Base-by-base conservation (phyloP, 176 grass and related monocot genomes). In the Avena insularis region DNA sequence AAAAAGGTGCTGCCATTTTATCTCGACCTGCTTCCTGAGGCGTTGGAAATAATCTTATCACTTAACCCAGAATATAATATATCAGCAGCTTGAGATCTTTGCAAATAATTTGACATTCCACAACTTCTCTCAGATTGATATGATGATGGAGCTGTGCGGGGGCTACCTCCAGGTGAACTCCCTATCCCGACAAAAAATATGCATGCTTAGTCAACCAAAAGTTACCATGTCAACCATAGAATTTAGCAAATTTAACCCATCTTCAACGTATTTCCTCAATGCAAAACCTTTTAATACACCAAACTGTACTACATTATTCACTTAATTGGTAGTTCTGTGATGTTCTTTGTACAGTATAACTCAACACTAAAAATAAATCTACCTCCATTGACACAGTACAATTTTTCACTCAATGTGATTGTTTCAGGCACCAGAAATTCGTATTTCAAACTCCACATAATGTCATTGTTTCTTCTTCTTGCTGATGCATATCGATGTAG, bases 151-250 rank as follows among this genome's bases (percentile, higher is more conserved):
- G 77, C 70, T 25, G 45, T 46, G 53, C 33, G 29, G 71, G 60
- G n/a, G 51, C 77, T 78, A 56, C 50, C 78, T 80, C 89, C 91
- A 65, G 73, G 80, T 78, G 86, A 89, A 57, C 71, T 68, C 27
- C 89, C 96, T 89, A 70, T 68, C 45, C 67, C 67, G 8, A 11
- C 54, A 78, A 75, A 74, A 83, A 83, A 61, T 16, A 5, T 61
- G 43, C 1, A 55, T 64, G 35, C 58, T 87, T 77, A 25, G 65
- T 43, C 62, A 90, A 76, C 9, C 63, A 67, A 68, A 67, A 38
- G 6, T 68, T 68, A 38, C 31, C 8, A 36, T 0, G 12, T 3
- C 64, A 67, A 67, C 35, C 35, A 70, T 20, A 70, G 8, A 70
- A 43, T 17, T 70, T 43, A 83, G 31, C n/a, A 78, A 25, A 15